Evolutionary conservation across 2,329 filamentous ascomycete species (phyloP).

Genomic region (Ambrosiella xylebori): DNA sequence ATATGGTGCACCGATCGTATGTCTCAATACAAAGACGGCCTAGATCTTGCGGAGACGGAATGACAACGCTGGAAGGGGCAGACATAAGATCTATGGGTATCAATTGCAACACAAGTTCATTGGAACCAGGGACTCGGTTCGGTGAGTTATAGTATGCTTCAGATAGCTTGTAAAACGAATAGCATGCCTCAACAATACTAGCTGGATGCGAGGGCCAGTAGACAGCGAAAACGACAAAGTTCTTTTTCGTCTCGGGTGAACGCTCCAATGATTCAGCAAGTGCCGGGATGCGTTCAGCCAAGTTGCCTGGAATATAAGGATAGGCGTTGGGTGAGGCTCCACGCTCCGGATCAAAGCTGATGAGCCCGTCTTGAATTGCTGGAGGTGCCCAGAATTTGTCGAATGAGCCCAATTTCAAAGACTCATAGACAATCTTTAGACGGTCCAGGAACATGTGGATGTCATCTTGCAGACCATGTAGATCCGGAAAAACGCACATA

Average conservation of each 20-base stretch:
- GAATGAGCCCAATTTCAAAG: conserved; percentile 53
- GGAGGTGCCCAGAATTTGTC: conserved; percentile 28
- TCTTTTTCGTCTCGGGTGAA: conserved; percentile 30
- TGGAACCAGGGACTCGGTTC: not conserved
- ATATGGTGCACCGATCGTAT: conserved; percentile 52
- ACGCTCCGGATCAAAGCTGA: conserved; percentile 33
- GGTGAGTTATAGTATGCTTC: conserved; percentile 26
- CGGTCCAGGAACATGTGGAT: conserved; percentile 48
- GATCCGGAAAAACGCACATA: conserved; percentile 53
- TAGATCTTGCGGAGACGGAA: conserved; percentile 44
- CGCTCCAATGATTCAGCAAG: conserved; percentile 22
- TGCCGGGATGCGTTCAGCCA: conserved; percentile 27
- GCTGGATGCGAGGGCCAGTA: conserved; percentile 47
- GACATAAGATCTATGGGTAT: conserved; percentile 52
- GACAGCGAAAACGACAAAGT: conserved; percentile 60
- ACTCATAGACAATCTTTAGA: conserved; percentile 55
- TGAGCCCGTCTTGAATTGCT: conserved; percentile 30
- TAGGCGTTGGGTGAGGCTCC: conserved; percentile 6
- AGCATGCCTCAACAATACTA: conserved; percentile 52
- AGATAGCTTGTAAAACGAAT: conserved; percentile 56
- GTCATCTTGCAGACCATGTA: conserved; percentile 43
- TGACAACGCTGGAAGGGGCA: conserved; percentile 41
- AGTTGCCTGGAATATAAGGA: conserved; percentile 18
- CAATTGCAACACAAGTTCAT: conserved; percentile 40
- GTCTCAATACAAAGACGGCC: conserved; percentile 52